Conservation (phyloP, 2,329 filamentous ascomycete genomes). For the Blastomyces silverae region DNA sequence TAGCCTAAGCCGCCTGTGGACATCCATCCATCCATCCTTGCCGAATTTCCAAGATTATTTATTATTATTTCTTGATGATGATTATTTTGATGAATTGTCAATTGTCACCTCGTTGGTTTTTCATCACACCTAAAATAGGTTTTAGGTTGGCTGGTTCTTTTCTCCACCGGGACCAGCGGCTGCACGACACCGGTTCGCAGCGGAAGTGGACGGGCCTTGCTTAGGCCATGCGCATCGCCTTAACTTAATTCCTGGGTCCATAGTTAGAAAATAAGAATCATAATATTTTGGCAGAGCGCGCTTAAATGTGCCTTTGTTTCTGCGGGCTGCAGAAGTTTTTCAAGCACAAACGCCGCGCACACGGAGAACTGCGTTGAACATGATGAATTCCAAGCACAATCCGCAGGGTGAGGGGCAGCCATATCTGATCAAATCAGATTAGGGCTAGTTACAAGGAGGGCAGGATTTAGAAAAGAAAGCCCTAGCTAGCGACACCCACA, state of each 20-base stretch:
- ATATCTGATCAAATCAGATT: conserved; percentile 2
- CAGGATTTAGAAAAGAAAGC: background rate
- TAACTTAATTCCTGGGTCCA: too few relatives aligned
- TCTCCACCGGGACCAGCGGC: background rate
- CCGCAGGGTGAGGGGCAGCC: background rate
- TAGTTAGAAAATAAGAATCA: too few relatives aligned
- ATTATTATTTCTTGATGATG: too few relatives aligned
- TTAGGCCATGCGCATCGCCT: background rate
- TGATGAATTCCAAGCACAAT: background rate
- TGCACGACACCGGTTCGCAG: background rate
- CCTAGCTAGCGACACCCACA: background rate
- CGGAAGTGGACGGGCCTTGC: background rate
- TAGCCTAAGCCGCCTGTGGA: too few relatives aligned
- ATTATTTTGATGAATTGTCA: too few relatives aligned
- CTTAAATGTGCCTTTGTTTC: background rate
- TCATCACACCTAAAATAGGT: too few relatives aligned
- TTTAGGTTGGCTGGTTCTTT: background rate
- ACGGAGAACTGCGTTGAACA: background rate
- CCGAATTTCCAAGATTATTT: too few relatives aligned
- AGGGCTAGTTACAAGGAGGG: background rate
- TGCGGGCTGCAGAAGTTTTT: background rate
- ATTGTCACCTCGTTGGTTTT: background rate
- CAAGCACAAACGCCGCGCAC: background rate
- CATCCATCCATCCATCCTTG: too few relatives aligned
- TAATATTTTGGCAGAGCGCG: background rate